Evolutionary conservation across 352 stramenopile genomes (phyloP).

Genomic region (Phytophthora podocarpi): DNA sequence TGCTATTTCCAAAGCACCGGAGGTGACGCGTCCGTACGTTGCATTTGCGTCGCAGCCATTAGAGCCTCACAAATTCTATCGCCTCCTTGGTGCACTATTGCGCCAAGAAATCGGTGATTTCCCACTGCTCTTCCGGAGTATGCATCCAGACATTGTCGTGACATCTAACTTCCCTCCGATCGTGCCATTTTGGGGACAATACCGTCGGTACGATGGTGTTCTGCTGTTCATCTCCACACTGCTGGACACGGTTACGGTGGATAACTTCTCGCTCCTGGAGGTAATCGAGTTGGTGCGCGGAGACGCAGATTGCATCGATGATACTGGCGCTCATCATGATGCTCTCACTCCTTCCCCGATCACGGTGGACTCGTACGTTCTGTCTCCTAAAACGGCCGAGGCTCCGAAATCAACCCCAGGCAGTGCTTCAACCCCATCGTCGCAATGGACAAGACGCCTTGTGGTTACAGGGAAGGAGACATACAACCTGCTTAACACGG

Average conservation of each 20-base stretch:
- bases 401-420: conserved; percentile 25
- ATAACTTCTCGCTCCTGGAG: conserved; percentile 75
- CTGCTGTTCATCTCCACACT: conserved; percentile 85
- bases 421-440: conserved; percentile 54
- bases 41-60: conserved; percentile 79
- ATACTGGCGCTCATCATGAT: conserved; percentile 38
- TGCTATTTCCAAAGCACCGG: conserved; percentile 57
- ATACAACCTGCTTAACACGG: conserved; percentile 66
- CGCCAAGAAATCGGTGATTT: conserved; percentile 78
- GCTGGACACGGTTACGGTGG: conserved; percentile 73
- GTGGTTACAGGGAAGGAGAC: conserved; percentile 87
- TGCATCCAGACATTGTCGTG: conserved; percentile 78
- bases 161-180: conserved; percentile 88
- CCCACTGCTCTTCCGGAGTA: conserved; percentile 74
- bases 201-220: conserved; percentile 80
- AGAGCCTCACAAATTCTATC: conserved; percentile 76
- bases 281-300: conserved; percentile 76
- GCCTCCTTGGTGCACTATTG: conserved; percentile 63
- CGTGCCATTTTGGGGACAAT: conserved; percentile 87
- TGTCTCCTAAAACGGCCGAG: conserved; percentile 35
- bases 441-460: conserved; percentile 71
- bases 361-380: conserved; percentile 33
- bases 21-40: conserved; percentile 51
- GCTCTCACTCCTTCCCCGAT: conserved; percentile 32
- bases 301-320: conserved; percentile 70